These are phyloP conservation scores for Cercospora brassicicola DNA, from an alignment of 2,329 filamentous ascomycete genomes.

Conservation along the genomic window DNA sequence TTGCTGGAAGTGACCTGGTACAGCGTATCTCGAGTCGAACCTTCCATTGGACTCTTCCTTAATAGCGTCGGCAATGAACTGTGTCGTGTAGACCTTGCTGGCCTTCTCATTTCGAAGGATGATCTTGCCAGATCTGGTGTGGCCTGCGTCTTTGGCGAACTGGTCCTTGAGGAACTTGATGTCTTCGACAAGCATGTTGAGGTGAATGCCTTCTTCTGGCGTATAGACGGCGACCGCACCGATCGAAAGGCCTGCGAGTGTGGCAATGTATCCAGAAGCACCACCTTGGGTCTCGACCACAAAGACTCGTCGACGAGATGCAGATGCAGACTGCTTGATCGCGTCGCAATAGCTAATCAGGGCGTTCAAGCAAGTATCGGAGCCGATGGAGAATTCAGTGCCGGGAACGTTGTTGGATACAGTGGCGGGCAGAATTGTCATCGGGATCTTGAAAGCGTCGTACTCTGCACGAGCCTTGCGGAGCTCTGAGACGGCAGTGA, in stretches of 20 bases:
- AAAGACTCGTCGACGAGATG: constrained; percentile 89
- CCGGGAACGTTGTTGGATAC: constrained; percentile 98
- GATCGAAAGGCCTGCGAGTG: constrained; percentile 84
- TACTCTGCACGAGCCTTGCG: constrained; percentile 76
- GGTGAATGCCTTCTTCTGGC: constrained; percentile 89
- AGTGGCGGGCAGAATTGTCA: constrained; percentile 89
- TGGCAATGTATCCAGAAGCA: constrained; percentile 89
- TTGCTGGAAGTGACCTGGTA: constrained; percentile 92
- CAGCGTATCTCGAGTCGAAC: constrained; percentile 88
- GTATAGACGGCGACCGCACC: constrained; percentile 94
- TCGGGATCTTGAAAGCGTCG: constrained; percentile 85
- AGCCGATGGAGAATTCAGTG: constrained; percentile 94
- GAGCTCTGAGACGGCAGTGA: constrained; percentile 85
- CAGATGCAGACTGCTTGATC: constrained; percentile 94
- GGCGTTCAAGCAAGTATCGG: constrained; percentile 94
- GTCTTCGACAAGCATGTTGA: constrained; percentile 88
- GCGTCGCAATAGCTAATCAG: constrained; percentile 94
- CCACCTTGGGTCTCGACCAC: constrained; percentile 98
- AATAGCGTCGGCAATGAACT: constrained; percentile 93
- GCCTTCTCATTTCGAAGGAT: constrained; percentile 97
- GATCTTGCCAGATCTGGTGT: constrained; percentile 85
- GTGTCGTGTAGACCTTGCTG: constrained; percentile 84
- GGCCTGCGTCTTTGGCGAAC: constrained; percentile 81
- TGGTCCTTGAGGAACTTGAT: constrained; percentile 85
- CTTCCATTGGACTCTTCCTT: constrained; percentile 86